phyloP scores from a whole-genome alignment of 495 filamentous ascomycete species.

The Umbilicaria muhlenbergii region DNA sequence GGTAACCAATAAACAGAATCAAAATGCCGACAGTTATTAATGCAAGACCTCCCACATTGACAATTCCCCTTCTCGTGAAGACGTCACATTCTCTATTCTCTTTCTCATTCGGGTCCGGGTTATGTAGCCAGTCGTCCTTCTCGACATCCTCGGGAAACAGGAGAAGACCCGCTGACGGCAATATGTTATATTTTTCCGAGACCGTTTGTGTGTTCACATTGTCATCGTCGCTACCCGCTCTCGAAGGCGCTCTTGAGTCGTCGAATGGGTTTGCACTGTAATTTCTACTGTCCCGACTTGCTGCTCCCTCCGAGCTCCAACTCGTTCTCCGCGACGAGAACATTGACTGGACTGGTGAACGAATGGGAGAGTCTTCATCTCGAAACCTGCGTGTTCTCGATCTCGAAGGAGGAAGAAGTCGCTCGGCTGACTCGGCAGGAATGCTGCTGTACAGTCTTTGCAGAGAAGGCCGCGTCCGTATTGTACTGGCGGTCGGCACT shows the following conservation, averaged over 20 bases:
- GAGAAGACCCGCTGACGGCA: constrained; percentile 52
- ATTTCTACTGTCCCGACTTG: constrained; percentile 34
- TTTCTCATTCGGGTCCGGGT: constrained; percentile 49
- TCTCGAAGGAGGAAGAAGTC: constrained; percentile 40
- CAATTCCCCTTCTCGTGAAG: constrained; percentile 46
- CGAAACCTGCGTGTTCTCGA: constrained; percentile 26
- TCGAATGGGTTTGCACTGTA: constrained; percentile 26
- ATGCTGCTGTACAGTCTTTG: constrained; percentile 20
- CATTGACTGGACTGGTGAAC: constrained; percentile 26
- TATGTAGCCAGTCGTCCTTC: constrained; percentile 64
- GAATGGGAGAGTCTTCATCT: constrained; percentile 27
- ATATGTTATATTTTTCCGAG: constrained; percentile 63
- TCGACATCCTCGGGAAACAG: constrained; percentile 65
- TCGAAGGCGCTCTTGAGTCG: constrained; percentile 45
- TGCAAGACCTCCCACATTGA: constrained; percentile 50
- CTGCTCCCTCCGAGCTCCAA: constrained; percentile 40
- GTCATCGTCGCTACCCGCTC: constrained; percentile 47
- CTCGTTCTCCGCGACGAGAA: constrained; percentile 44
- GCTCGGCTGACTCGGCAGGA: constrained; percentile 40
- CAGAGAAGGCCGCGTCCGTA: constrained; percentile 5
- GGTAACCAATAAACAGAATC: constrained; percentile 57
- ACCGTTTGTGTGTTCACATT: constrained; percentile 64
- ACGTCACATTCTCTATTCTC: constrained; percentile 51
- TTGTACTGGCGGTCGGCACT: constrained; percentile 11
- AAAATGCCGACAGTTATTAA: constrained; percentile 48